Base-by-base conservation (phyloP, 768 basidiomycete genomes). In the Lanmaoa pseudosensibilis region DNA sequence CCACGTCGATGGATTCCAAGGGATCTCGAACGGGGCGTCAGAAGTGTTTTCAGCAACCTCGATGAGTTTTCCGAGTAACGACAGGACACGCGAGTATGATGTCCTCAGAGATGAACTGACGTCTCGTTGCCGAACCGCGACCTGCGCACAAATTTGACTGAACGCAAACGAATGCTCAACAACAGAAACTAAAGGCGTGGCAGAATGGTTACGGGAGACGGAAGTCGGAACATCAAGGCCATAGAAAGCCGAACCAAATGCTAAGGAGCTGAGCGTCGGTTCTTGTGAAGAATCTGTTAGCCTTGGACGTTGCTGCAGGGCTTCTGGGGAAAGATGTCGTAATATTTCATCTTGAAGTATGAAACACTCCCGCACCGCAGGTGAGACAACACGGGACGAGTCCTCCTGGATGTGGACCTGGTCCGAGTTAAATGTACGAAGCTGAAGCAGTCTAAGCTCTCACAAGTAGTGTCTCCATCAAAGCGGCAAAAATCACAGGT, bases 1-100 rank as follows among this genome's bases (percentile, higher is more conserved):
- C 94, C 94, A 97, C 27, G 72, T 65, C 0, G 71, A 65, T 5
- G 90, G 84, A 43, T 84, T 69, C 91, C 91, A 93, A 1, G 70
- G 51, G 5, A 88, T 55, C 18, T 54, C 54, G 5, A 75, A 63
- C 1, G 78, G 58, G 3, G 69, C 60, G 3, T 76, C 71, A 18
- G 62, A 62, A 44, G 61, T 60, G 33, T 58, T 61, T 34, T 74
- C 73, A 34, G 82, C 66, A 57, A 80, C 73, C 34, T 73, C 73
- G 36, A 82, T 68, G 32, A 91, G 74, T 19, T 73, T 75, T 59
- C 77, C 75, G 36, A 89, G 71, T 12, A 90, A 71, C 0, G 73
- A 70, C 46, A 90, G 69, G 13, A 77, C 72, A 43, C 77, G 77
- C n/a, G 80, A 77, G 49, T 83, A 79, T 16, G 80, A 79, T 62